Conservation (phyloP, 495 filamentous ascomycete genomes). For the Xylaria intraflava region DNA sequence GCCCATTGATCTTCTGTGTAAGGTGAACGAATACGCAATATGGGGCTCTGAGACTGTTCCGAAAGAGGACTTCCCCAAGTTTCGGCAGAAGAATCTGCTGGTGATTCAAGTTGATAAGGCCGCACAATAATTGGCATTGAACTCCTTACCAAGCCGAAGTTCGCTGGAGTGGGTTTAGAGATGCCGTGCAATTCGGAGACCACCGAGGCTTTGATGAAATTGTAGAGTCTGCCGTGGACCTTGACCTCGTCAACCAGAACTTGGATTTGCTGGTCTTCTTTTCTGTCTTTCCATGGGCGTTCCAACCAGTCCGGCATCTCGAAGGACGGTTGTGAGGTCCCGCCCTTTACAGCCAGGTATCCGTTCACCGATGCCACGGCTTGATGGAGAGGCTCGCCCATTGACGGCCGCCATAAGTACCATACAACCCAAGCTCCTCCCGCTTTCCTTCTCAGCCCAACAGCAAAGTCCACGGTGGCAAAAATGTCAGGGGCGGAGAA, state of each 20-base stretch:
- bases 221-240: neutral
- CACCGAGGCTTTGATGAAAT: neutral
- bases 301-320: neutral
- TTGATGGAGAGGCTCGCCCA: neutral
- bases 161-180: too few relatives aligned
- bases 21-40: too few relatives aligned
- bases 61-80: too few relatives aligned
- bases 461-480: neutral
- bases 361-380: neutral
- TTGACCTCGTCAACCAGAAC: neutral
- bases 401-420: neutral
- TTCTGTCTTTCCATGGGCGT: neutral
- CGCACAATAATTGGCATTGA: too few relatives aligned
- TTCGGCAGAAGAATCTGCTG: too few relatives aligned
- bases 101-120: too few relatives aligned
- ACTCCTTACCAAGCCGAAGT: too few relatives aligned
- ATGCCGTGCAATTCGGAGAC: neutral
- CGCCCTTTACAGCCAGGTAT: neutral
- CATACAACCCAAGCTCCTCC: neutral
- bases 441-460: neutral
- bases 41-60: too few relatives aligned
- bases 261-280: neutral
- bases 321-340: neutral
- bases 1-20: too few relatives aligned
- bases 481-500: neutral